Conservation (phyloP, 1,284 basidiomycete genomes). For the Ustilago trichophora region DNA sequence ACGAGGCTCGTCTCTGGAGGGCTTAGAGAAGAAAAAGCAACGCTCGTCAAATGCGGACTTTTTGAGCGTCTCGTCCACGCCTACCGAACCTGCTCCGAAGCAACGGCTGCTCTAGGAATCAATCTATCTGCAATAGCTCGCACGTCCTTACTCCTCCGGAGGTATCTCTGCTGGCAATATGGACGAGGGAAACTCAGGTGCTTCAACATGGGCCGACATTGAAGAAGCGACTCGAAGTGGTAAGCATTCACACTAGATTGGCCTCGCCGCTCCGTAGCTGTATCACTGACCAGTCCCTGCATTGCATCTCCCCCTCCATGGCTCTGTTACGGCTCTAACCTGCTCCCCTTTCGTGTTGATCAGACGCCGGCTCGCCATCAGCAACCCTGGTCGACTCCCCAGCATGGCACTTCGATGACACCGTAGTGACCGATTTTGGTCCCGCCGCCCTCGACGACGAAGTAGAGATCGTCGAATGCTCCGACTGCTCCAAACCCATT, state of each 20-base stretch:
- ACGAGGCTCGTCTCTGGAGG: too few relatives aligned
- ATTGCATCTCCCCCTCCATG: too few relatives aligned
- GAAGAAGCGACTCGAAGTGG: slow-evolving; percentile 46
- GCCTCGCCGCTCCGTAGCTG: too few relatives aligned
- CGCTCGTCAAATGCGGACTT: too few relatives aligned
- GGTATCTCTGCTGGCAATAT: slow-evolving; percentile 1
- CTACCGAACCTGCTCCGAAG: too few relatives aligned
- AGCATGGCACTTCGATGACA: slow-evolving; percentile 58
- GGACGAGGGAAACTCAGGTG: not conserved
- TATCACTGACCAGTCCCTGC: too few relatives aligned
- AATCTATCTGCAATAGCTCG: too few relatives aligned
- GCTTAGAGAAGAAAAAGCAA: too few relatives aligned
- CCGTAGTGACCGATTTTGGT: slow-evolving; percentile 63
- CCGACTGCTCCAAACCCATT: slow-evolving; percentile 53
- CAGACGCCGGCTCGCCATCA: slow-evolving; percentile 33
- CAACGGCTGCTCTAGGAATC: too few relatives aligned
- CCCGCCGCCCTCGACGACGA: slow-evolving; percentile 57
- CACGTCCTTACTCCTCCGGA: too few relatives aligned
- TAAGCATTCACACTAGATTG: too few relatives aligned
- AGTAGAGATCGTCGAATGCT: slow-evolving; percentile 55
- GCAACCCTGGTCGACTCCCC: slow-evolving; percentile 25
- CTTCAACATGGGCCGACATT: slow-evolving; percentile 44
- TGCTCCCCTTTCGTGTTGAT: not conserved
- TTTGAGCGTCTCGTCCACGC: too few relatives aligned
- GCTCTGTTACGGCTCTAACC: not conserved